A percentile compares a stretch with the other conserved stretches of the same genome.
Evolutionary conservation across 2,329 filamentous ascomycete species (phyloP).

Genomic region (Colletotrichum kahawae): DNA sequence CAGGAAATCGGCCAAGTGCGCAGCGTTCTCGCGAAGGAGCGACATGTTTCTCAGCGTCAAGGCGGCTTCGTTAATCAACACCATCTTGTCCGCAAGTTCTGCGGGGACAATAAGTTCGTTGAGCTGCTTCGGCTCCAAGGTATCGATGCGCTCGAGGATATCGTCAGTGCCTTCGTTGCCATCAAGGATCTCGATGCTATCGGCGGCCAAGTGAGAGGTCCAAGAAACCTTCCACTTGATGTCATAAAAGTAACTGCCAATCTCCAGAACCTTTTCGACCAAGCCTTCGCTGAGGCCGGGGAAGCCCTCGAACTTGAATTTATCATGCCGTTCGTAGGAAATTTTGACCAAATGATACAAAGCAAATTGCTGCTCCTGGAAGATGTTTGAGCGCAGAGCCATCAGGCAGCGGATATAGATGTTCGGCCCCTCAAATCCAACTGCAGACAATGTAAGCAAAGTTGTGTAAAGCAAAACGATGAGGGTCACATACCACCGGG

Average conservation of each 20-base stretch:
- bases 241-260: slow-evolving; percentile 81
- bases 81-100: slow-evolving; percentile 72
- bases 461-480: too few relatives aligned
- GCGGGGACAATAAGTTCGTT: slow-evolving; percentile 73
- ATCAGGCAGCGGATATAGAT: slow-evolving; percentile 91
- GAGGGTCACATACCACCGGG: slow-evolving; percentile 62
- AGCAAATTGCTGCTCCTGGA: slow-evolving; percentile 87
- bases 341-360: slow-evolving; percentile 95
- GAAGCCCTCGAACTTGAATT: slow-evolving; percentile 94
- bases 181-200: slow-evolving; percentile 50
- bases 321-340: slow-evolving; percentile 91
- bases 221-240: slow-evolving; percentile 83
- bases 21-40: slow-evolving; percentile 87
- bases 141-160: slow-evolving; percentile 70
- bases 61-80: slow-evolving; percentile 83
- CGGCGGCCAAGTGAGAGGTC: slow-evolving; percentile 44
- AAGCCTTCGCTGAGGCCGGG: slow-evolving; percentile 86
- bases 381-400: slow-evolving; percentile 79
- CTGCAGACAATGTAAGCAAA: slow-evolving; percentile 29
- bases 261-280: slow-evolving; percentile 81
- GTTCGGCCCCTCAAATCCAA: slow-evolving; percentile 77
- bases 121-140: slow-evolving; percentile 63
- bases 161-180: slow-evolving; percentile 56
- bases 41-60: slow-evolving; percentile 95
- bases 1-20: slow-evolving; percentile 74